phyloP scores from a whole-genome alignment of 2,329 filamentous ascomycete species.

The Atkinsonella hypoxylon region DNA sequence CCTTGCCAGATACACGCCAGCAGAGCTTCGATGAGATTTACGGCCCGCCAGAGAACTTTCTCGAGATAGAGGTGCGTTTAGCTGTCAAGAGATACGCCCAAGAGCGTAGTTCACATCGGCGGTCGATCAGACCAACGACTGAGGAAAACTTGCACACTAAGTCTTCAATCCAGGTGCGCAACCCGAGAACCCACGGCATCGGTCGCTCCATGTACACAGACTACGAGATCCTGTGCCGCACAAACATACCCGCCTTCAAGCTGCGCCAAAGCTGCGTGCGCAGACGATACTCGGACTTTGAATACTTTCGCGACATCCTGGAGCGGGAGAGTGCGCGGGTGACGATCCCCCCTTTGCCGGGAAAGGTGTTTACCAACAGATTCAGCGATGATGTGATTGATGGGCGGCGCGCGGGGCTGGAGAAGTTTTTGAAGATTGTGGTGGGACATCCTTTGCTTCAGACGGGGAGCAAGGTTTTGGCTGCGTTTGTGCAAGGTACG shows the following conservation, averaged over 20 bases:
- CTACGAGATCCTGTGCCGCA: constrained; percentile 95
- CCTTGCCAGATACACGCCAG: constrained; percentile 62
- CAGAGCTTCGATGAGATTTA: constrained; percentile 99
- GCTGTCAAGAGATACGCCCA: too few relatives aligned
- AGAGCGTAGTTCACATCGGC: neutral
- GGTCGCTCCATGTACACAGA: constrained; percentile 96
- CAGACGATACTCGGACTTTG: constrained; percentile 93
- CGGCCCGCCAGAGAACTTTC: constrained; percentile 93
- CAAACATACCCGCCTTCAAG: constrained; percentile 98
- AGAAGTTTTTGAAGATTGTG: constrained; percentile 95
- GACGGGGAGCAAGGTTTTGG: constrained; percentile 93
- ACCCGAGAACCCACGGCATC: constrained; percentile 87
- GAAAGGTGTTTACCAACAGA: constrained; percentile 95
- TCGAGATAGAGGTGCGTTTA: constrained; percentile 77
- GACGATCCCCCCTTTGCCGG: constrained; percentile 87
- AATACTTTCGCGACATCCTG: constrained; percentile 96
- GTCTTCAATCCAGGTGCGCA: constrained; percentile 57
- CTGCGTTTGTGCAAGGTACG: constrained; percentile 89
- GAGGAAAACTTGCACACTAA: neutral
- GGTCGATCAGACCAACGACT: too few relatives aligned
- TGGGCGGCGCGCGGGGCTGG: constrained; percentile 77
- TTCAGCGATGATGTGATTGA: constrained; percentile 99
- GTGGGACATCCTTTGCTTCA: constrained; percentile 92
- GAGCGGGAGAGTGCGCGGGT: constrained; percentile 91
- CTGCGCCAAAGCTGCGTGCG: constrained; percentile 79